Conservation (phyloP, 345 rosid species). For the Moricandia arvensis region DNA sequence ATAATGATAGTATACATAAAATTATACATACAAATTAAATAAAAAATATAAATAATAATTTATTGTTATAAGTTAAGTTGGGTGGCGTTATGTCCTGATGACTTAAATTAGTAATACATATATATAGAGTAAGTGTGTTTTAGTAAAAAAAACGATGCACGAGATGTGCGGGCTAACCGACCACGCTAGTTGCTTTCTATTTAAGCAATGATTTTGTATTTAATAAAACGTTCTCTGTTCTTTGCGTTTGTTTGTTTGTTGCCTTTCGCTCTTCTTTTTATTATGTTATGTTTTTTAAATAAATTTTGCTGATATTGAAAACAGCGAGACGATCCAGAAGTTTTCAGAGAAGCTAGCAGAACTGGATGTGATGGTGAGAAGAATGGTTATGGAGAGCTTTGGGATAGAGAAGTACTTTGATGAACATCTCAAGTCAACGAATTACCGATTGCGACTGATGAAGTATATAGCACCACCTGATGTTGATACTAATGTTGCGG, state of each 20-base stretch:
- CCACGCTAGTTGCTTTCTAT: neutral
- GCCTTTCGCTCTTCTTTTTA: neutral
- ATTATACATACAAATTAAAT: no score
- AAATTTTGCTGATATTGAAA: neutral
- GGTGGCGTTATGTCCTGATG: no score
- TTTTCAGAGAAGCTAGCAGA: slow-evolving; percentile 37
- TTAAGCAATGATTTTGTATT: neutral
- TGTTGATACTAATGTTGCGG: slow-evolving; percentile 13
- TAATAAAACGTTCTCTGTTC: neutral
- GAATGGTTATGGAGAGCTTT: slow-evolving; percentile 57
- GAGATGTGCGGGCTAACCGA: no score
- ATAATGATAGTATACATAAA: no score
- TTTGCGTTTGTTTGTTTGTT: neutral
- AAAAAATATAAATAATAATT: no score
- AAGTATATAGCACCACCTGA: slow-evolving; percentile 17
- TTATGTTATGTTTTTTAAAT: neutral
- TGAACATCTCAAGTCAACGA: slow-evolving; percentile 30
- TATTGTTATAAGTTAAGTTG: no score
- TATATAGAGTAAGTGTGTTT: no score
- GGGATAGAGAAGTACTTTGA: slow-evolving; percentile 42
- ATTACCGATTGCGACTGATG: slow-evolving; percentile 26
- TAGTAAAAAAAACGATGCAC: no score
- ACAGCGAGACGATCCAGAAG: slow-evolving; percentile 31
- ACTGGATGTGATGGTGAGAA: slow-evolving; percentile 44
- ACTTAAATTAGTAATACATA: no score